These are phyloP conservation scores for Podila epicladia DNA, from an alignment of 192 early-diverging fungal genomes.

Conservation along the genomic window DNA sequence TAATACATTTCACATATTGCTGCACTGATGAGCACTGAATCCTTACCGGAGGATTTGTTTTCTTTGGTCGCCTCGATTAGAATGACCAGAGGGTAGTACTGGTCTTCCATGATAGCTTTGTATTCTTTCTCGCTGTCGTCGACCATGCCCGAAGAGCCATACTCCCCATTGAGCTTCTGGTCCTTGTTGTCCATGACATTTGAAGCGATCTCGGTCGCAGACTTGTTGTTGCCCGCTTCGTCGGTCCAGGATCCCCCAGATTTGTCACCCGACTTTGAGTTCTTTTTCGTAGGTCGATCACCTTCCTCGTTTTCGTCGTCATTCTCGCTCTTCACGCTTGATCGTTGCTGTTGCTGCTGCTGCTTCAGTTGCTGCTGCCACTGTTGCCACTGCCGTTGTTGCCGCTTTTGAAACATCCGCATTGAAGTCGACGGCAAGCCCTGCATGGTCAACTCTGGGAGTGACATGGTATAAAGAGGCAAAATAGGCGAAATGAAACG, in stretches of 20 bases:
- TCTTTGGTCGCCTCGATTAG: conserved; percentile 36
- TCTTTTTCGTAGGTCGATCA: neutral
- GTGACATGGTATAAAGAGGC: conserved; percentile 49
- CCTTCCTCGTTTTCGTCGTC: neutral
- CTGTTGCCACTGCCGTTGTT: conserved; percentile 32
- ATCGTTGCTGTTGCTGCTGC: conserved; percentile 7
- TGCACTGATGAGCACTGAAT: neutral
- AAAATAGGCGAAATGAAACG: conserved; percentile 44
- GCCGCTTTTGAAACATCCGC: conserved; percentile 40
- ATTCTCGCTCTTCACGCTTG: neutral
- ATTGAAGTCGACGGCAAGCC: conserved; percentile 43
- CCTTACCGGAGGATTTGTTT: conserved; percentile 32
- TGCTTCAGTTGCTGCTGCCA: conserved; percentile 5
- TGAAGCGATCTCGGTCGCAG: neutral
- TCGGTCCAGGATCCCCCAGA: too few relatives aligned
- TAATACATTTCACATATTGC: neutral
- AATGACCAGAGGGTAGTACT: conserved; percentile 46
- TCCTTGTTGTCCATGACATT: neutral
- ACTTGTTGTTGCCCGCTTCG: too few relatives aligned
- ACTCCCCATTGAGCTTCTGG: too few relatives aligned
- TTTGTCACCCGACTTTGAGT: neutral
- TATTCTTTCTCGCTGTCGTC: conserved; percentile 8
- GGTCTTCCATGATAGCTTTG: conserved; percentile 50
- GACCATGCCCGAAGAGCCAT: neutral
- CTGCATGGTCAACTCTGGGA: conserved; percentile 50